Evolutionary conservation across 139 green algal species (phyloP).

Genomic region (Chlamydomonas urium): DNA sequence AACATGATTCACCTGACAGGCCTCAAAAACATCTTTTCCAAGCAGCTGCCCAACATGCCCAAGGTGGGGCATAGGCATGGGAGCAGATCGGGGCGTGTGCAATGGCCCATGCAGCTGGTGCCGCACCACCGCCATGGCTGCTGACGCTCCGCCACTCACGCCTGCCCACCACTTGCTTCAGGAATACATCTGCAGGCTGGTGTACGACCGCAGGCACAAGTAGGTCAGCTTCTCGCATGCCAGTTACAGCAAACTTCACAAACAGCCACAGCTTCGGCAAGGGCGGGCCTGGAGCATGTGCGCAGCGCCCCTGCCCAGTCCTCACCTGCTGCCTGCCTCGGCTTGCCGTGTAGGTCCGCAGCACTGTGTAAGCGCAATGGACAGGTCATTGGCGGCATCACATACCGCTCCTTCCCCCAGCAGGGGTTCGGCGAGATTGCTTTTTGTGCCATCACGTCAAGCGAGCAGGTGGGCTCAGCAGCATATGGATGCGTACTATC

Average conservation of each 20-base stretch:
- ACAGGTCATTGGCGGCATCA: conserved; percentile 89
- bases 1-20: conserved; percentile 44
- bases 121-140: no score
- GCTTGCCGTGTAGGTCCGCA: conserved; percentile 25
- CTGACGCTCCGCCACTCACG: no score
- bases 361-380: conserved; percentile 61
- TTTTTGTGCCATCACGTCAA: conserved; percentile 93
- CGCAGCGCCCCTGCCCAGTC: no score
- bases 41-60: conserved; percentile 98
- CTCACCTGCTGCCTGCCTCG: no score
- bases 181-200: conserved; percentile 94
- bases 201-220: conserved; percentile 82
- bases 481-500: no score
- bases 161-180: conserved; percentile 74
- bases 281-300: no score
- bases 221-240: no score
- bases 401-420: conserved; percentile 79
- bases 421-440: conserved; percentile 92
- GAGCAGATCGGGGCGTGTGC: conserved; percentile 56
- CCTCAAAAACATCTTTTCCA: conserved; percentile 94
- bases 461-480: conserved; percentile 68
- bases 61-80: conserved; percentile 29
- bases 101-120: no score
- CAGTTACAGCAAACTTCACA: no score
- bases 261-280: no score